A percentile compares a stretch with the other conserved stretches of the same genome.
Evolutionary conservation across 2,329 filamentous ascomycete species (phyloP).

Genomic region (Xylariaceae sp.): DNA sequence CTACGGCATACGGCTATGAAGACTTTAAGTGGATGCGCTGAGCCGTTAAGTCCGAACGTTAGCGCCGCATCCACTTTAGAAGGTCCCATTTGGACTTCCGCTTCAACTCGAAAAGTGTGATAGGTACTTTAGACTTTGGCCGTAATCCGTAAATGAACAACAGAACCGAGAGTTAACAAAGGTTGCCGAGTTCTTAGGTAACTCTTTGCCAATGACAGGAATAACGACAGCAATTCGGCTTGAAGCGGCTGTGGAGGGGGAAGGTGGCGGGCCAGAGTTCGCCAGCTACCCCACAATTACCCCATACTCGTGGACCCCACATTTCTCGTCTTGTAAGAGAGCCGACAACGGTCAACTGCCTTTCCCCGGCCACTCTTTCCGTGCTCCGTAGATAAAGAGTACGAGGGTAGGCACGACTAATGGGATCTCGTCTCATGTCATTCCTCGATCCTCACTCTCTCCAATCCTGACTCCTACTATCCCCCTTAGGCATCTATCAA

Average conservation of each 20-base stretch:
- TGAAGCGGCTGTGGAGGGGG: slow-evolving; percentile 19
- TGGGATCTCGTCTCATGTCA: background rate
- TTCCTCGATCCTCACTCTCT: background rate
- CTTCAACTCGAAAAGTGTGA: too few species aligned
- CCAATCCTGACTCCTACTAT: too few species aligned
- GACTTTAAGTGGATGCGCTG: too few species aligned
- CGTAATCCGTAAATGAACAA: too few species aligned
- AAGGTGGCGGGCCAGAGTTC: background rate
- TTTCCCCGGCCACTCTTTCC: background rate
- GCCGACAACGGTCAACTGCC: background rate
- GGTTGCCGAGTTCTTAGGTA: slow-evolving; percentile 9
- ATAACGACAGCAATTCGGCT: slow-evolving; percentile 18
- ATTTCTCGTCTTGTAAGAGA: background rate
- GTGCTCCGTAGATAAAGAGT: background rate
- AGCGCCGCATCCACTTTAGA: too few species aligned
- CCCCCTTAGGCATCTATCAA: background rate
- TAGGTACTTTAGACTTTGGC: too few species aligned
- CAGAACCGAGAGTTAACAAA: background rate
- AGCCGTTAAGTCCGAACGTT: too few species aligned
- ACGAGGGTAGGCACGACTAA: background rate
- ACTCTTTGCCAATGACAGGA: slow-evolving; percentile 16
- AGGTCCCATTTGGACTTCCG: too few species aligned
- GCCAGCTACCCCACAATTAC: slow-evolving; percentile 4
- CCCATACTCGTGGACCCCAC: slow-evolving; percentile 12
- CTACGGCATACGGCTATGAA: too few species aligned